Percentiles rank a stretch among this genome's conserved stretches.
Evolutionary conservation across 768 basidiomycete genomes (phyloP).

Genomic region (Tricholomella constricta): DNA sequence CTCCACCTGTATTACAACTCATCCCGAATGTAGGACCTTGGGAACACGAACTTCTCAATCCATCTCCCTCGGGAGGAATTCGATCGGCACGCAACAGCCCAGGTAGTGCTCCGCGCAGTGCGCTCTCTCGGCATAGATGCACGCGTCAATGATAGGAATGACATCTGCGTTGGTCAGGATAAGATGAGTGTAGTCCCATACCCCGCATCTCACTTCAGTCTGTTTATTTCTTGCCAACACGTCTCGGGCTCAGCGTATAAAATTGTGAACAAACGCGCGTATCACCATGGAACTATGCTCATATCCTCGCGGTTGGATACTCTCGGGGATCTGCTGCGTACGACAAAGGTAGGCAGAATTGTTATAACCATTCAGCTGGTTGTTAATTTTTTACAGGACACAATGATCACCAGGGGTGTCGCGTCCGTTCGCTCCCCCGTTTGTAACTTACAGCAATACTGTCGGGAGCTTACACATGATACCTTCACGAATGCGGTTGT

Average conservation of each 20-base stretch:
- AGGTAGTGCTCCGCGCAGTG: slow-evolving; percentile 77
- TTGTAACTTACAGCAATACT: slow-evolving; percentile 70
- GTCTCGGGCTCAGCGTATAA: slow-evolving; percentile 99
- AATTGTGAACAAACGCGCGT: slow-evolving; percentile 85
- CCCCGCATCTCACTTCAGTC: neutral
- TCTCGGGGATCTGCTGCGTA: slow-evolving; percentile 71
- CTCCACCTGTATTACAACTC: neutral
- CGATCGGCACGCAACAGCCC: slow-evolving; percentile 75
- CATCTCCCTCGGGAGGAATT: slow-evolving; percentile 83
- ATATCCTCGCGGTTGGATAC: slow-evolving; percentile 76
- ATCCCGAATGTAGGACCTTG: slow-evolving; percentile 68
- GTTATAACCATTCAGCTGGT: neutral
- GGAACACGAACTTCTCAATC: slow-evolving; percentile 97
- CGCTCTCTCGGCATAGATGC: slow-evolving; percentile 76
- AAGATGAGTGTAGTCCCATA: slow-evolving; percentile 71
- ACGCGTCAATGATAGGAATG: slow-evolving; percentile 85
- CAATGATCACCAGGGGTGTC: slow-evolving; percentile 84
- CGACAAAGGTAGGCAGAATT: slow-evolving; percentile 54
- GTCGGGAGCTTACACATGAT: slow-evolving; percentile 58
- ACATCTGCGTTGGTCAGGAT: slow-evolving; percentile 78
- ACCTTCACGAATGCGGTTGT: slow-evolving; percentile 71
- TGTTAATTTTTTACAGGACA: slow-evolving; percentile 46
- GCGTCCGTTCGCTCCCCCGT: slow-evolving; percentile 93
- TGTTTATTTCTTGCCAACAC: slow-evolving; percentile 42
- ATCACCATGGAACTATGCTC: slow-evolving; percentile 99